Percentiles rank a stretch among this genome's conserved stretches.
These are phyloP conservation scores for Epichloe gansuensis DNA, from an alignment of 2,329 filamentous ascomycete species.

Conservation along the genomic window DNA sequence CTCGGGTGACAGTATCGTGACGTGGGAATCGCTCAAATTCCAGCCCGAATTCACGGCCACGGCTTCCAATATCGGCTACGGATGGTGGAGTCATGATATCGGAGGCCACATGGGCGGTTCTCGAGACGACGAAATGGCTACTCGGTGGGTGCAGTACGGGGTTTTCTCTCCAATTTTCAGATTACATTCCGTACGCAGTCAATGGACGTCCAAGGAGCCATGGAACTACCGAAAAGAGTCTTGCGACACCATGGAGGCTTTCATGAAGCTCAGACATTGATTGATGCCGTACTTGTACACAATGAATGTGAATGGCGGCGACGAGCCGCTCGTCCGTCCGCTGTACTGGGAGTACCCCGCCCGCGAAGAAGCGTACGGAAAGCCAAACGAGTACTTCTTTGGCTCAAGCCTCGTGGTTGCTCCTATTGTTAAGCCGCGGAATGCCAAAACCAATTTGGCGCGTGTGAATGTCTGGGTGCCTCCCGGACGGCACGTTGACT, in stretches of 20 bases:
- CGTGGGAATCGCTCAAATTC: conserved; percentile 49
- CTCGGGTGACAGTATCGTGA: conserved; percentile 46
- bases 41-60: conserved; percentile 55
- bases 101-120: conserved; percentile 47
- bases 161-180: conserved; percentile 48
- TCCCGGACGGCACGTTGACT: conserved; percentile 38
- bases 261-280: conserved; percentile 40
- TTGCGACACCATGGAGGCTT: conserved; percentile 31
- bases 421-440: conserved; percentile 39
- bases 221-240: conserved; percentile 35
- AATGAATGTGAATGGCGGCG: conserved; percentile 34
- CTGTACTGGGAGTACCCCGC: conserved; percentile 48
- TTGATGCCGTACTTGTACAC: conserved; percentile 48
- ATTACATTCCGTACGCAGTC: conserved; percentile 43
- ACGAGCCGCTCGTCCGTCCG: conserved; percentile 42
- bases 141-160: conserved; percentile 50
- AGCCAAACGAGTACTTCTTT: conserved; percentile 46
- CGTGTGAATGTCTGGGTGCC: conserved; percentile 43
- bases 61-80: conserved; percentile 53
- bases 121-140: conserved; percentile 44
- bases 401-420: conserved; percentile 41
- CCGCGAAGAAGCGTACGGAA: conserved; percentile 37
- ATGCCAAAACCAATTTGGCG: conserved; percentile 31
- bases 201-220: conserved; percentile 48
- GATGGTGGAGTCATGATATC: conserved; percentile 58